Evolutionary conservation across 176 grass and related monocot species (phyloP), one percentile per base, ranked within the genome.

Genomic region (Urochloa ruziziensis): DNA sequence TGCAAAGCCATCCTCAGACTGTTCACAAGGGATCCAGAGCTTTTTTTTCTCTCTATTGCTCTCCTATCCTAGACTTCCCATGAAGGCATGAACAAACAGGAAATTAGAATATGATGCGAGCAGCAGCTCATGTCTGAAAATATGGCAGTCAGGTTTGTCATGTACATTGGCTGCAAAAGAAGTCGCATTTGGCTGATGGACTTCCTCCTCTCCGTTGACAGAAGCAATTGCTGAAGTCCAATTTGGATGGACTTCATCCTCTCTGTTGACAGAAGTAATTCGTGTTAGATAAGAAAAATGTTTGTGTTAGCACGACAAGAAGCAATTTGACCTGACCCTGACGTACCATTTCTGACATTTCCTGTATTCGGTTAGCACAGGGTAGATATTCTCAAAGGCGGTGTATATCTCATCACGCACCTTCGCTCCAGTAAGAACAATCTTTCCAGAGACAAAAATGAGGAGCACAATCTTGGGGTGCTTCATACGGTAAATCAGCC

Each of bases 391-490:
- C 77, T 95, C 93, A 81, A 95, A 91, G 35, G 90, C 90, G 1
- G 56, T 53, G 8, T 89, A 91, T 67, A 89, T 81, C 71, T 95
- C 79, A 28, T 89, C 67, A 2, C 79, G 83, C 56, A 73, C 42
- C 80, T 95, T 95, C 1, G 93, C 87, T 84, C 90, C 93, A 48
- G 93, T 92, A 42, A 92, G 72, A 27, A 92, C 82, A 29, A 92
- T 81, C 80, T 95, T 91, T 11, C 93, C 93, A 40, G 93, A 95
- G 16, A 92, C 93, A 75, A 95, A 95, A 35, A 95, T 85, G 2
- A 90, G 90, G 21, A 92, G 82, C 37, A 90, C 88, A 69, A 90
- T 90, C 75, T 95, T 92, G 37, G 93, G 90, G 51, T 92, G 70
- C 54, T 86, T 88, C 88, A 90, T 95, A 30, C 93, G 83, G 60